Percentiles rank a stretch among this genome's conserved stretches.
Evolutionary conservation across 257 asterid species (phyloP).

Genomic region (Lavandula angustifolia): DNA sequence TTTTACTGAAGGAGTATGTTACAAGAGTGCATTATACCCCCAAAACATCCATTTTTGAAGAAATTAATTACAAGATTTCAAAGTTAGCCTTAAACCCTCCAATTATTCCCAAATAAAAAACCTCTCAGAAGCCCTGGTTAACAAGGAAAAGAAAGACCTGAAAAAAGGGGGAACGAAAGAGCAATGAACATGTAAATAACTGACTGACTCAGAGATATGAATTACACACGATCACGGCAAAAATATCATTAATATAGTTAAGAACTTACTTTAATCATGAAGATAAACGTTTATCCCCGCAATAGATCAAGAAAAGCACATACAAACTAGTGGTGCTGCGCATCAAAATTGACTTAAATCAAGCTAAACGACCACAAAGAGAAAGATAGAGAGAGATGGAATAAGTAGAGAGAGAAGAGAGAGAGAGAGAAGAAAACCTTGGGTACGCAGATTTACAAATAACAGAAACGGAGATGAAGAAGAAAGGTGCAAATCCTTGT

Average conservation of each 20-base stretch:
- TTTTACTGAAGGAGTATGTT: background rate
- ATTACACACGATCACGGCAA: constrained; percentile 23
- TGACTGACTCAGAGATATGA: constrained; percentile 24
- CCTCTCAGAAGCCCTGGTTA: background rate
- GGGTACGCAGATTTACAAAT: constrained; percentile 12
- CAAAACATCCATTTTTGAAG: background rate
- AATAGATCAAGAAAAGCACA: background rate
- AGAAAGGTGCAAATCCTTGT: constrained; percentile 20
- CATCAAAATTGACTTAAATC: constrained; percentile 16
- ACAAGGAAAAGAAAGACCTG: background rate
- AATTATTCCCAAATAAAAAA: constrained; percentile 1
- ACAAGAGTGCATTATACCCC: background rate
- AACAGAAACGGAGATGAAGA: constrained; percentile 29
- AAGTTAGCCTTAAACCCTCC: constrained; percentile 11
- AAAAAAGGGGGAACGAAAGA: background rate
- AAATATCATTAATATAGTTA: background rate
- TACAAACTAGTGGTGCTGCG: background rate
- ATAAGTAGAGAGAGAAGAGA: background rate
- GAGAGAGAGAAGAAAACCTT: constrained; percentile 31
- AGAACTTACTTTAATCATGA: background rate
- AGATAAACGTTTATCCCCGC: background rate
- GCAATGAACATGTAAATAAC: background rate
- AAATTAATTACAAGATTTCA: constrained; percentile 1
- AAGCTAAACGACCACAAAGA: background rate
- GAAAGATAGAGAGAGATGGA: background rate